These are phyloP conservation scores for Trichoderma reesei DNA, from an alignment of 495 filamentous ascomycete species.

Conservation along the genomic window DNA sequence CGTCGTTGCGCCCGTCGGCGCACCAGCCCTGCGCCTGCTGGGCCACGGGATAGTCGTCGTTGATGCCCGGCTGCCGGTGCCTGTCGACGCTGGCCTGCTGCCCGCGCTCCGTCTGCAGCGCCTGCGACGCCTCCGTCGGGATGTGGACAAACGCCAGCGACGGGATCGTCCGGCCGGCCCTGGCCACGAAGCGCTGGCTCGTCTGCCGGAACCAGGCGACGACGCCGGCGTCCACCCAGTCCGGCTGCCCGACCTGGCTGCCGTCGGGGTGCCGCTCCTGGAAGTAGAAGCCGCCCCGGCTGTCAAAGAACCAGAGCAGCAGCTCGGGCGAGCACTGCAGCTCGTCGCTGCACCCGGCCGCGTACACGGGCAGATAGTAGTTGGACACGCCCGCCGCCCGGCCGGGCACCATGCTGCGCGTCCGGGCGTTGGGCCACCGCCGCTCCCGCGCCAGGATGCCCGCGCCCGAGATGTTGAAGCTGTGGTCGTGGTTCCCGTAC, in stretches of 20 bases:
- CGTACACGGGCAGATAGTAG: constrained; percentile 50
- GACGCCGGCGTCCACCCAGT: constrained; percentile 41
- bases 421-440: constrained; percentile 43
- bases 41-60: constrained; percentile 50
- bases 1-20: constrained; percentile 30
- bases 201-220: constrained; percentile 51
- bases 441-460: constrained; percentile 47
- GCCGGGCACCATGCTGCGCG: constrained; percentile 33
- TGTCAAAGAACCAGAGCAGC: constrained; percentile 72
- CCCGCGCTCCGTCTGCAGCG: constrained; percentile 34
- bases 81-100: constrained; percentile 24
- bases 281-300: constrained; percentile 48
- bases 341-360: constrained; percentile 18
- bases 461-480: constrained; percentile 47
- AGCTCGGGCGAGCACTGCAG: constrained; percentile 22
- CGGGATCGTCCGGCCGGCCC: constrained; percentile 41
- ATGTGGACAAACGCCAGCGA: constrained; percentile 68
- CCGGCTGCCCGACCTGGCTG: constrained; percentile 24
- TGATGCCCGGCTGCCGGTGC: constrained; percentile 50
- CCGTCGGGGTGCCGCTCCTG: constrained; percentile 31
- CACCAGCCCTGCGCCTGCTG: constrained; percentile 42
- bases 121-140: constrained; percentile 47
- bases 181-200: constrained; percentile 29
- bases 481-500: constrained; percentile 67
- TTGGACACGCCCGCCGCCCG: constrained; percentile 52